phyloP scores from a whole-genome alignment of 805 yeast genomes.

The Barnettozyma vustinii region DNA sequence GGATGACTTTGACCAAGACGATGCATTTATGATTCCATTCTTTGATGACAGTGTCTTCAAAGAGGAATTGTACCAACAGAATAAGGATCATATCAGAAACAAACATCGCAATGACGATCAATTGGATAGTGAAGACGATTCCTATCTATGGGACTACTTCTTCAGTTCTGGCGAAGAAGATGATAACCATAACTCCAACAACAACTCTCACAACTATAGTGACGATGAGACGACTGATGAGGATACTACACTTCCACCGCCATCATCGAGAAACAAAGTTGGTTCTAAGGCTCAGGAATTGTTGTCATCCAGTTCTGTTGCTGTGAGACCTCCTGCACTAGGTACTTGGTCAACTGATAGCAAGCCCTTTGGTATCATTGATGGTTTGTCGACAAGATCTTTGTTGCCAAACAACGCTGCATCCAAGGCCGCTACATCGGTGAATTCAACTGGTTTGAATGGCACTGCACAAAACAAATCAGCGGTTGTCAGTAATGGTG shows the following conservation, averaged over 20 bases:
- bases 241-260: slow-evolving; percentile 75
- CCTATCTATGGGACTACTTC: slow-evolving; percentile 71
- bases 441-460: slow-evolving; percentile 1
- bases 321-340: slow-evolving; percentile 83
- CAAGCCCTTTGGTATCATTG: slow-evolving; percentile 90
- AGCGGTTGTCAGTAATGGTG: slow-evolving; percentile 17
- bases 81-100: slow-evolving; percentile 8
- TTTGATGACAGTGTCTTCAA: slow-evolving; percentile 33
- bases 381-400: slow-evolving; percentile 87
- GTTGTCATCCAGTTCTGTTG: slow-evolving; percentile 78
- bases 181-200: slow-evolving; percentile 4
- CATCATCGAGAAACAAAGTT: slow-evolving; percentile 48
- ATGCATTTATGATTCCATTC: slow-evolving; percentile 32
- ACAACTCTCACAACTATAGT: slow-evolving; percentile 16
- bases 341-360: slow-evolving; percentile 88
- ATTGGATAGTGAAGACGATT: slow-evolving; percentile 45
- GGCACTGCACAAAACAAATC: slow-evolving; percentile 4
- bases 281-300: slow-evolving; percentile 90
- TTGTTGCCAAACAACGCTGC: slow-evolving; percentile 40
- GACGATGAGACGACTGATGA: slow-evolving; percentile 94
- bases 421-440: not conserved
- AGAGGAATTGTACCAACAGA: slow-evolving; percentile 12
- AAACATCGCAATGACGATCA: slow-evolving; percentile 14
- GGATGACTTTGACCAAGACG: slow-evolving; percentile 18
- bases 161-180: slow-evolving; percentile 40